A percentile compares a stretch with the other conserved stretches of the same genome.
Conservation (phyloP, 805 yeast species). For the Soucietia sequanensis region DNA sequence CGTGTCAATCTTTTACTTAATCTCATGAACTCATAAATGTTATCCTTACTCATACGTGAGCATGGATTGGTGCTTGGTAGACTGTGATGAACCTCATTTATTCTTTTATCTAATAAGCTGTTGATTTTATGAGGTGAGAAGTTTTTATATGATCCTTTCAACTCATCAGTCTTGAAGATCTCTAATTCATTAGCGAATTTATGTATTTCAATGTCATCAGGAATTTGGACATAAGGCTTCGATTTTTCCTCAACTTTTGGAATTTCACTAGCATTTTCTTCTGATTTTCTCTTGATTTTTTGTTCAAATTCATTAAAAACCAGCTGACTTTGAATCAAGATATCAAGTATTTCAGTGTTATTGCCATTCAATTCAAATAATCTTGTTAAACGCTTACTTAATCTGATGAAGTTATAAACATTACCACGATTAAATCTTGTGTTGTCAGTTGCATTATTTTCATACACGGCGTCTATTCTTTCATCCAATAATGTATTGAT, state of each 20-base stretch:
- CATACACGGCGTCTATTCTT: constrained; percentile 13
- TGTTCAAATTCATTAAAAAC: constrained; percentile 46
- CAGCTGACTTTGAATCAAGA: constrained; percentile 49
- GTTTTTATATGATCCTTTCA: constrained; percentile 8
- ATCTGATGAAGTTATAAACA: constrained; percentile 11
- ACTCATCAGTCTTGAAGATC: constrained; percentile 17
- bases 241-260: background rate
- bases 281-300: constrained; percentile 4
- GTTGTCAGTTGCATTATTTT: constrained; percentile 7
- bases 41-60: constrained; percentile 11
- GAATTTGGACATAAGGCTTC: constrained; percentile 13
- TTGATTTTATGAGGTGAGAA: constrained; percentile 12
- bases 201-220: constrained; percentile 17
- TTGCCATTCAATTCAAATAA: constrained; percentile 55
- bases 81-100: constrained; percentile 13
- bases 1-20: constrained; percentile 14
- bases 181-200: constrained; percentile 15
- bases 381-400: constrained; percentile 14
- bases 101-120: constrained; percentile 12
- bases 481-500: constrained; percentile 13
- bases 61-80: constrained; percentile 10
- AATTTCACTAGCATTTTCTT: background rate
- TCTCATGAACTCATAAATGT: constrained; percentile 13
- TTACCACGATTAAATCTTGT: constrained; percentile 12
- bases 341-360: constrained; percentile 56